A percentile compares a stretch with the other conserved stretches of the same genome.
Conservation (phyloP, 73 alveolate species). For the Paramecium tetraurelia region DNA sequence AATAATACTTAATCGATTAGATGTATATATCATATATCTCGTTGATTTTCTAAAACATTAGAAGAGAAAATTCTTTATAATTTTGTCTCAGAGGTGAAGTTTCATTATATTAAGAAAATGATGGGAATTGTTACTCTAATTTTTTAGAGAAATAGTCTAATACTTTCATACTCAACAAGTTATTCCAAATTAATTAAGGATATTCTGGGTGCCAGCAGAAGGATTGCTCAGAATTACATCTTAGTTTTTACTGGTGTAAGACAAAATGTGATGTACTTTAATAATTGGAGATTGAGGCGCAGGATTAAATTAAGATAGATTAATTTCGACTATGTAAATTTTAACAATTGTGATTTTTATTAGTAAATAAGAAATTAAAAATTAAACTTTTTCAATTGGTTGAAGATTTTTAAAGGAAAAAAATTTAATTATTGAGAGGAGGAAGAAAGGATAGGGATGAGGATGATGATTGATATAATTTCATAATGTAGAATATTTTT, state of each 20-base stretch:
- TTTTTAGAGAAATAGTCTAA: slow-evolving; percentile 62
- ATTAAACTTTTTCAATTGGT: background rate
- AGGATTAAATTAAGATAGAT: background rate
- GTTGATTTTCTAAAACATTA: slow-evolving; percentile 69
- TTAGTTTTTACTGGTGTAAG: slow-evolving; percentile 49
- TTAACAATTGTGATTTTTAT: background rate
- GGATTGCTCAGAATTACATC: slow-evolving; percentile 61
- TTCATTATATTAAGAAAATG: slow-evolving; percentile 96
- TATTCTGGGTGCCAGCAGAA: slow-evolving; percentile 78
- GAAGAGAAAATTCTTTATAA: slow-evolving; percentile 76
- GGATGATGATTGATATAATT: background rate
- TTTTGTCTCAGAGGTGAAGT: slow-evolving; percentile 86
- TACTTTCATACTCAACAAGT: slow-evolving; percentile 62
- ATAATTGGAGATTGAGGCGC: background rate
- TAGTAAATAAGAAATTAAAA: background rate
- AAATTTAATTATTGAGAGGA: background rate
- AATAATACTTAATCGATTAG: slow-evolving; percentile 83
- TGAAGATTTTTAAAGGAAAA: background rate
- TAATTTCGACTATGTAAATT: slow-evolving; percentile 4
- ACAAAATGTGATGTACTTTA: slow-evolving; percentile 50
- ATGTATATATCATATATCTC: slow-evolving; percentile 75
- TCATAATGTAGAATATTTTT: background rate
- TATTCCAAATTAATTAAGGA: slow-evolving; percentile 64
- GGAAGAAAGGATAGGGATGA: background rate
- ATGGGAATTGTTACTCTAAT: slow-evolving; percentile 81